Conservation (phyloP, 306 rosid genomes). For the Quercus engelmannii region DNA sequence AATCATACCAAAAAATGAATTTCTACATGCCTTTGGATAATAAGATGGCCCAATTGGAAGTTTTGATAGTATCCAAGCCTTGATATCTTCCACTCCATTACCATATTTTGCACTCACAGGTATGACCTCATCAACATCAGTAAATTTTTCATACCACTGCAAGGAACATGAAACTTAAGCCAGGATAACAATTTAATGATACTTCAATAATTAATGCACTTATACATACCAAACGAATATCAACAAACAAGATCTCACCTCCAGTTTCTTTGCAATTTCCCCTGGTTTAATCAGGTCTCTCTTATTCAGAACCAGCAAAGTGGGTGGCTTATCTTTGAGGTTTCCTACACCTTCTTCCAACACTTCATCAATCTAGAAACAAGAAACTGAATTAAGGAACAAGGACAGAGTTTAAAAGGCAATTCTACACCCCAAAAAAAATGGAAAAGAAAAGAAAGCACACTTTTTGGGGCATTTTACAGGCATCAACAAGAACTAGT, state of each 20-base stretch:
- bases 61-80: constrained; percentile 90
- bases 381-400: constrained; percentile 22
- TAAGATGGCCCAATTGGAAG: constrained; percentile 89
- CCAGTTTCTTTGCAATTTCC: constrained; percentile 92
- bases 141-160: constrained; percentile 93
- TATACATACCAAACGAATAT: constrained; percentile 23
- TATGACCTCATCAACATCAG: constrained; percentile 84
- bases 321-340: constrained; percentile 61
- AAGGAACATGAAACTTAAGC: constrained; percentile 24
- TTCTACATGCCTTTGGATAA: constrained; percentile 76
- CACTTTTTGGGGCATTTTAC: constrained; percentile 93
- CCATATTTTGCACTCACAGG: constrained; percentile 98
- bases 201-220: constrained; percentile 10
- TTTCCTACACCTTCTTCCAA: constrained; percentile 74
- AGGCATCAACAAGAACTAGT: constrained; percentile 92
- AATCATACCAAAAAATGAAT: background rate
- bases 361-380: constrained; percentile 81
- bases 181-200: constrained; percentile 13
- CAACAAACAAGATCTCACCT: constrained; percentile 54
- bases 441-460: constrained; percentile 19
- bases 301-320: constrained; percentile 79
- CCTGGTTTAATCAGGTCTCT: constrained; percentile 95
- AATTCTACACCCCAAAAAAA: background rate
- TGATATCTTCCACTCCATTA: constrained; percentile 88
- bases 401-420: constrained; percentile 1